These are phyloP conservation scores for Penicillium soppii DNA, from an alignment of 495 filamentous ascomycete genomes.

Conservation along the genomic window DNA sequence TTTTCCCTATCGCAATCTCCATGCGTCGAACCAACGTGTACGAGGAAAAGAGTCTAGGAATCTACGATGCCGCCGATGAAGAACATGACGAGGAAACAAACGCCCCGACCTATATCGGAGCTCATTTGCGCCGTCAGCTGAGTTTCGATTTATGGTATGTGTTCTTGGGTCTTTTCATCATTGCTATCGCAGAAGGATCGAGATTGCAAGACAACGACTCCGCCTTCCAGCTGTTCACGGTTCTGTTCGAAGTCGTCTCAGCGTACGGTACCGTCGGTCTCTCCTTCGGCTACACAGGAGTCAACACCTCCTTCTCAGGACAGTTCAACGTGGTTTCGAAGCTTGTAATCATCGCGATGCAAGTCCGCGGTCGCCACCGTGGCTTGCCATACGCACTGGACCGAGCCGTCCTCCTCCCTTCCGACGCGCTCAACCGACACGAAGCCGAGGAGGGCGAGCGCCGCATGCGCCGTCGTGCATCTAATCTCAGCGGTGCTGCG, in stretches of 20 bases:
- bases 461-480: constrained; percentile 53
- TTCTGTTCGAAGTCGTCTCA: constrained; percentile 88
- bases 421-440: constrained; percentile 68
- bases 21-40: constrained; percentile 94
- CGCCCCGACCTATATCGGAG: constrained; percentile 77
- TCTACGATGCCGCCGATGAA: constrained; percentile 59
- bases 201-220: constrained; percentile 57
- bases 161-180: constrained; percentile 83
- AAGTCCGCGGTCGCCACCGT: constrained; percentile 87
- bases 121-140: constrained; percentile 85
- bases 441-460: constrained; percentile 61
- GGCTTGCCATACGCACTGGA: constrained; percentile 91
- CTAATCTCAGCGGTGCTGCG: constrained; percentile 47
- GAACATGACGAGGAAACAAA: constrained; percentile 39
- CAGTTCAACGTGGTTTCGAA: constrained; percentile 82
- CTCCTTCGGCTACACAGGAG: constrained; percentile 72
- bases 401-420: constrained; percentile 81
- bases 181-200: constrained; percentile 76
- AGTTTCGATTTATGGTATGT: constrained; percentile 96
- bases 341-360: constrained; percentile 89
- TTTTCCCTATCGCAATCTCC: constrained; percentile 92
- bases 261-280: constrained; percentile 96
- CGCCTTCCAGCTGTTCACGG: constrained; percentile 73
- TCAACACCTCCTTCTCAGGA: constrained; percentile 75
- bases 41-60: constrained; percentile 87